Evolutionary conservation across 2,329 filamentous ascomycete species (phyloP).

Genomic region (Metarhizium sp.): DNA sequence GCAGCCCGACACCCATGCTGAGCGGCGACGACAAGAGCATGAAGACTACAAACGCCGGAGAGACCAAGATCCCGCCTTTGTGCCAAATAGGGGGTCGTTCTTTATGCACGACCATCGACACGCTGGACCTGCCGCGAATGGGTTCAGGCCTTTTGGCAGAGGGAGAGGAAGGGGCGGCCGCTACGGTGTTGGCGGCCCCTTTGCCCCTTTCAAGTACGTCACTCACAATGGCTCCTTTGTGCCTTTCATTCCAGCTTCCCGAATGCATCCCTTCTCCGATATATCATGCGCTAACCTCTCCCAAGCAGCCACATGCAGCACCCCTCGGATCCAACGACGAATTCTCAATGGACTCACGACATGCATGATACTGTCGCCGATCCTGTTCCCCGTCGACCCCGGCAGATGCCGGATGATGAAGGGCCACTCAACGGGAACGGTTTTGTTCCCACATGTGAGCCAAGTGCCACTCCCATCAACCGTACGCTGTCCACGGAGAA

Average conservation of each 20-base stretch:
- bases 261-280: not conserved
- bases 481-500: constrained; percentile 75
- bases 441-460: constrained; percentile 45
- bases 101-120: constrained; percentile 94
- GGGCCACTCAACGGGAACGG: constrained; percentile 45
- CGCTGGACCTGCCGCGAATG: constrained; percentile 66
- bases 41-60: constrained; percentile 84
- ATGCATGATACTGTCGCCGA: constrained; percentile 69
- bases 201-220: constrained; percentile 55
- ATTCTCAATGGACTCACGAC: constrained; percentile 83
- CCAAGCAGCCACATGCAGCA: constrained; percentile 29
- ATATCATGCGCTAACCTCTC: constrained; percentile 19
- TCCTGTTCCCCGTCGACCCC: constrained; percentile 30
- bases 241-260: not conserved
- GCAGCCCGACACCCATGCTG: constrained; percentile 49
- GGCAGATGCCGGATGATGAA: constrained; percentile 34
- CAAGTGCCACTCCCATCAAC: constrained; percentile 58
- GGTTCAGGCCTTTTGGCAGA: constrained; percentile 63
- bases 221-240: not conserved
- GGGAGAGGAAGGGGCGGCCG: constrained; percentile 54
- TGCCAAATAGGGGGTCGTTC: constrained; percentile 88
- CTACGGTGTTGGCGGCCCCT: constrained; percentile 49
- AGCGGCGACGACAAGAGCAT: constrained; percentile 73
- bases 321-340: constrained; percentile 53
- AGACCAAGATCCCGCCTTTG: constrained; percentile 84